Evolutionary conservation across 2,329 filamentous ascomycete genomes (phyloP).

Genomic region (Aspergillus sp.): DNA sequence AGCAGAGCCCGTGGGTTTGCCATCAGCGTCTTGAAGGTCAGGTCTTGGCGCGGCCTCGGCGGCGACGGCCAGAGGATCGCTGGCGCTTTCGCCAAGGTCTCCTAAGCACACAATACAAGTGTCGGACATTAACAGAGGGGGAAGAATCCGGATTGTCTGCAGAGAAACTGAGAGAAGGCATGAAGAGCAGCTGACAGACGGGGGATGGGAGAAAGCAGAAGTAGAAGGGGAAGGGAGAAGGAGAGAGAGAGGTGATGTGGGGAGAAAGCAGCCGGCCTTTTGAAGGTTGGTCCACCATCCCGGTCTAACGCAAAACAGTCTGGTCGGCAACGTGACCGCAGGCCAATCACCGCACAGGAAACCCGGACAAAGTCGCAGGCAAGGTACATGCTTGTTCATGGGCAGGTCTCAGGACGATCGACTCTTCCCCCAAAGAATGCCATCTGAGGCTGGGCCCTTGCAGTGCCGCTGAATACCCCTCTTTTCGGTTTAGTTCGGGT

Average conservation of each 20-base stretch:
- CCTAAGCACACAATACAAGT: conserved; percentile 71
- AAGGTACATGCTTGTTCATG: background rate
- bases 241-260: conserved; percentile 29
- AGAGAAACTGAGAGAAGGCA: conserved; percentile 34
- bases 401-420: too few species aligned
- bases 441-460: conserved; percentile 5
- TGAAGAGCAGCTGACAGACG: conserved; percentile 34
- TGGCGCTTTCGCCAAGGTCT: conserved; percentile 62
- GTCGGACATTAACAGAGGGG: conserved; percentile 57
- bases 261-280: conserved; percentile 36
- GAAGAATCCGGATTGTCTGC: conserved; percentile 26
- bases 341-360: conserved; percentile 18
- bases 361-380: background rate
- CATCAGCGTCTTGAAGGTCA: conserved; percentile 31
- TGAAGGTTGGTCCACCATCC: conserved; percentile 38
- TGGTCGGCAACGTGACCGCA: conserved; percentile 37
- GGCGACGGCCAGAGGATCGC: conserved; percentile 47
- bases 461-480: conserved; percentile 6
- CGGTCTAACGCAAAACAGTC: conserved; percentile 39
- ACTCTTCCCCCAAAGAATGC: background rate
- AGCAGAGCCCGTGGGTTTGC: conserved; percentile 23
- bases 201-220: conserved; percentile 22
- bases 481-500: background rate
- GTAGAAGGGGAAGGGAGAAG: conserved; percentile 23
- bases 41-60: conserved; percentile 43